Percentiles rank a stretch among this genome's conserved stretches.
Evolutionary conservation across 768 basidiomycete species (phyloP).

Genomic region (Lentinula detonsa): DNA sequence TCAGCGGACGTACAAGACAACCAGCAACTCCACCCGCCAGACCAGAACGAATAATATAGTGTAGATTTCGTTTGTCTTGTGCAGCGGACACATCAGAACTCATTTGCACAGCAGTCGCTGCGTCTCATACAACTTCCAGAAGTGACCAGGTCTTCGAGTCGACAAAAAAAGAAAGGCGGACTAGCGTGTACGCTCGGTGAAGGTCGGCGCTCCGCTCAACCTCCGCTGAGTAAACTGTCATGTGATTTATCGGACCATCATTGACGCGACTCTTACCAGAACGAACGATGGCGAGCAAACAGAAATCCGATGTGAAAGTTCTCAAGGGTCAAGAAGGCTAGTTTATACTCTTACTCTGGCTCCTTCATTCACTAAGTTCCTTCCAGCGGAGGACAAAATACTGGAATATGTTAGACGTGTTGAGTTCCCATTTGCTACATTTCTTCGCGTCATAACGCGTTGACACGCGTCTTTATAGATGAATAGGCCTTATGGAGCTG

Average conservation of each 20-base stretch:
- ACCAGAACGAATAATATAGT: conserved; percentile 73
- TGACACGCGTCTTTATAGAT: conserved; percentile 3
- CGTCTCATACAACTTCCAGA: conserved; percentile 14
- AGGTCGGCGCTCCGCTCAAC: neutral
- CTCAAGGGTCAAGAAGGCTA: conserved; percentile 75
- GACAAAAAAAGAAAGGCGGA: neutral
- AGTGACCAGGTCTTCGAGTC: conserved; percentile 3
- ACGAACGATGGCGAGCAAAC: conserved; percentile 39
- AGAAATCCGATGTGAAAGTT: conserved; percentile 49
- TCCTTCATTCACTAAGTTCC: neutral
- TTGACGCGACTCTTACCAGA: no score
- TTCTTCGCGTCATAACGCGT: neutral
- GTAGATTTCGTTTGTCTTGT: conserved; percentile 48
- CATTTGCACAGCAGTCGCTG: conserved; percentile 36
- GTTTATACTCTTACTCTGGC: neutral
- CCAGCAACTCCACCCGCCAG: conserved; percentile 92
- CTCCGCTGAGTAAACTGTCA: neutral
- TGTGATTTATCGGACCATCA: neutral
- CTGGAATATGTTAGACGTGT: conserved; percentile 74
- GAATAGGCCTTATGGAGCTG: conserved; percentile 52
- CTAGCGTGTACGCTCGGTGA: no score
- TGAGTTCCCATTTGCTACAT: neutral
- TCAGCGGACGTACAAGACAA: conserved; percentile 65
- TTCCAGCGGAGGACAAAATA: conserved; percentile 65
- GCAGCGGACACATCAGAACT: conserved; percentile 48